A percentile compares a stretch with the other conserved stretches of the same genome.
Conservation (phyloP, 2,329 filamentous ascomycete species). For the Arthrobotrys sphaeroides region DNA sequence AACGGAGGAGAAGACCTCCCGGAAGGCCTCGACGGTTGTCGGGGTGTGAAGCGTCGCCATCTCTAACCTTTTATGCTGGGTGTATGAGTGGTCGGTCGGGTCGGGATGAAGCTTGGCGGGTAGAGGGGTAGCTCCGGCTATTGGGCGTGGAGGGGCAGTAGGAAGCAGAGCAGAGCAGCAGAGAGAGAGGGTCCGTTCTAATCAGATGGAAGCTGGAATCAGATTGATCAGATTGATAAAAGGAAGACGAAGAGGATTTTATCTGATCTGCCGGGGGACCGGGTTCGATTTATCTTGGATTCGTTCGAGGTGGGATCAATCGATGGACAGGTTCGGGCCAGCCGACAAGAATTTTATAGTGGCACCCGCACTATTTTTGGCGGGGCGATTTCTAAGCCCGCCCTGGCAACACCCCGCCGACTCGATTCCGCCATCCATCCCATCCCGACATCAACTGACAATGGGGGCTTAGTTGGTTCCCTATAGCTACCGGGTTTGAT, state of each 20-base stretch:
- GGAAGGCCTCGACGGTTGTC: conserved; percentile 77
- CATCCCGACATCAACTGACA: neutral
- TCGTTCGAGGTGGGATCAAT: neutral
- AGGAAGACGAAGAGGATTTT: neutral
- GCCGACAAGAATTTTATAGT: conserved; percentile 38
- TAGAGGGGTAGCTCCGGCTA: conserved; percentile 33
- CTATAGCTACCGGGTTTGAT: neutral
- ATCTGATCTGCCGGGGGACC: conserved; percentile 8
- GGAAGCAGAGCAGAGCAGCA: no score
- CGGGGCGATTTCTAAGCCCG: conserved; percentile 38
- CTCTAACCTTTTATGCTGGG: neutral
- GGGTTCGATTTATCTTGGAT: neutral
- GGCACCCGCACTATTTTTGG: neutral
- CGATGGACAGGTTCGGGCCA: neutral
- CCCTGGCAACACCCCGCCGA: conserved; percentile 13
- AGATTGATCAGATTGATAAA: conserved; percentile 32
- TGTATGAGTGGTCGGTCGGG: neutral
- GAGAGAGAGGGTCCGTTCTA: no score
- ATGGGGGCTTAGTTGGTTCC: neutral
- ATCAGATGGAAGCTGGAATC: conserved; percentile 17
- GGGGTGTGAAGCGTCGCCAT: conserved; percentile 85
- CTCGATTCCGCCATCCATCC: conserved; percentile 1
- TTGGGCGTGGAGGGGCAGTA: conserved; percentile 13
- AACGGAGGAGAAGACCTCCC: conserved; percentile 72
- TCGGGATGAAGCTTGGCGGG: conserved; percentile 16